Percentiles rank a stretch among this genome's conserved stretches.
These are phyloP conservation scores for Dendrocalamus latiflorus DNA, from an alignment of 202 grass and related monocot genomes.

Conservation along the genomic window DNA sequence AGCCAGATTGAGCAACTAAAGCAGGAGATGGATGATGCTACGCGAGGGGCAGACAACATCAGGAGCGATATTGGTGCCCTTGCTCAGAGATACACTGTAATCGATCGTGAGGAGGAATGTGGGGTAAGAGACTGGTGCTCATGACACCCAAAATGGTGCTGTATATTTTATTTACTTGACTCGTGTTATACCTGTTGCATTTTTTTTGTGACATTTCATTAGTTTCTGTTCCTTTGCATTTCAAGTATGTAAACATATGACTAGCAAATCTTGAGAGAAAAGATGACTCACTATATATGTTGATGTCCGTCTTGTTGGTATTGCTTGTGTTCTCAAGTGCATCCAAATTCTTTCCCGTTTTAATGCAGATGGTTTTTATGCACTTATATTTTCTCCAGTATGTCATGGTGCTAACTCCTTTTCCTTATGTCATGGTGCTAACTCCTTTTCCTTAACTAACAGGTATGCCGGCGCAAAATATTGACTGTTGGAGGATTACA, in stretches of 20 bases:
- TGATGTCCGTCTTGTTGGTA: background rate
- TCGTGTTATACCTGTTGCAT: background rate
- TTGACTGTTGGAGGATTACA: slow-evolving; percentile 69
- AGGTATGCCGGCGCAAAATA: slow-evolving; percentile 90
- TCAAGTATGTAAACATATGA: background rate
- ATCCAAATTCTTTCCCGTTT: background rate
- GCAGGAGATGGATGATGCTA: slow-evolving; percentile 97
- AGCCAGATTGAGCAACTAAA: slow-evolving; percentile 95
- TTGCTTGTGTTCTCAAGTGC: background rate
- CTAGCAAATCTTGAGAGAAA: background rate
- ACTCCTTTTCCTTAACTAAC: slow-evolving; percentile 11
- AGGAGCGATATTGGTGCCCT: slow-evolving; percentile 91
- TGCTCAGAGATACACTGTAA: slow-evolving; percentile 83
- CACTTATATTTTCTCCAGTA: background rate
- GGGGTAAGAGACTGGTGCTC: slow-evolving; percentile 45
- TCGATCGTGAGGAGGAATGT: slow-evolving; percentile 88
- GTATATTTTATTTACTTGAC: background rate
- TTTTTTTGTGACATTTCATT: background rate
- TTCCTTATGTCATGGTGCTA: slow-evolving; percentile 8
- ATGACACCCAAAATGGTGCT: background rate
- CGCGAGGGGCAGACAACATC: slow-evolving; percentile 89
- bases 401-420: background rate
- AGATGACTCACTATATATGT: background rate
- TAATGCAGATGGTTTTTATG: background rate
- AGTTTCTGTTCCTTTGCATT: slow-evolving; percentile 1